Evolutionary conservation across 305 asterid species (phyloP).

Genomic region (Salvia sclarea): DNA sequence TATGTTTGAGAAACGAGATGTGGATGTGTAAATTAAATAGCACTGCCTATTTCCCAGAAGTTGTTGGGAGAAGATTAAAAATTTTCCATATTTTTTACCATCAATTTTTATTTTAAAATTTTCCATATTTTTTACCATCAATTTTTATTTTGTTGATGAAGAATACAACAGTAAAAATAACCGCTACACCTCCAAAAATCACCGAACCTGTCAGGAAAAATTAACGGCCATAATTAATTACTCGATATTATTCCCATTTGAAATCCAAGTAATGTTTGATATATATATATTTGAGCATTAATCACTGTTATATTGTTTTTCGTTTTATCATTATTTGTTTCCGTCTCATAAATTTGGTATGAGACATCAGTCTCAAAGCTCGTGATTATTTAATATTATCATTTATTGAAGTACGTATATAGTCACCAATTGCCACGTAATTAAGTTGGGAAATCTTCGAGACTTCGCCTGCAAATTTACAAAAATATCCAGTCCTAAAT

Average conservation of each 20-base stretch:
- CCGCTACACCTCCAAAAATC: conserved; percentile 10
- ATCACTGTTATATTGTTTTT: too few species aligned
- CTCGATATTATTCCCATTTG: too few species aligned
- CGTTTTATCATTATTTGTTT: too few species aligned
- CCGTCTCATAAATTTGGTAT: not conserved
- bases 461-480: conserved; percentile 16
- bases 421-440: conserved; percentile 19
- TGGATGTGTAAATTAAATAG: not conserved
- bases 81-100: not conserved
- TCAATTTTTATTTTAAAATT: not conserved
- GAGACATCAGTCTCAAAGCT: not conserved
- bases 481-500: too few species aligned
- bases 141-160: not conserved
- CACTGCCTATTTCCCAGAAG: conserved; percentile 10
- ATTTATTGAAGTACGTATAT: not conserved
- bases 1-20: too few species aligned
- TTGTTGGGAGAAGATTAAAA: conserved; percentile 19
- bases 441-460: not conserved
- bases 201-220: conserved; percentile 5
- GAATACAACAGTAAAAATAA: not conserved
- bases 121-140: not conserved
- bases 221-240: not conserved
- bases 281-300: too few species aligned
- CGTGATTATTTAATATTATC: not conserved
- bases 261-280: too few species aligned